phyloP scores from a whole-genome alignment of 352 stramenopile genomes.

The Bremia lactucae region DNA sequence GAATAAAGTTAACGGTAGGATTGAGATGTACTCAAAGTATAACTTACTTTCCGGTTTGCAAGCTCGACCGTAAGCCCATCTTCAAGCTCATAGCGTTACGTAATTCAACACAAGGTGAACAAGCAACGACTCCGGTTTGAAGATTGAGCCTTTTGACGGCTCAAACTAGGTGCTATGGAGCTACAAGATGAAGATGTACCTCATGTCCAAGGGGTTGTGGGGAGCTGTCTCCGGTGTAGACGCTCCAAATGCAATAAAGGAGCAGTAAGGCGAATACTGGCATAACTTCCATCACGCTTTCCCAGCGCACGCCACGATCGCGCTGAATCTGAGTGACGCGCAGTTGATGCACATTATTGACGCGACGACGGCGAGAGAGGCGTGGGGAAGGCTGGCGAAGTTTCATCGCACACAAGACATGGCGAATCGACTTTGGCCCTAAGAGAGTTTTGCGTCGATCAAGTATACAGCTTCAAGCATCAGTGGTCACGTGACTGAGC shows the following conservation, averaged over 20 bases:
- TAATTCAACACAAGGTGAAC: no score
- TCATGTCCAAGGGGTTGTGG: background rate
- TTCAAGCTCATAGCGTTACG: no score
- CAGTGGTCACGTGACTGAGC: background rate
- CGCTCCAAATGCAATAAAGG: background rate
- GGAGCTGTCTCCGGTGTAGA: background rate
- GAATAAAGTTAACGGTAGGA: no score
- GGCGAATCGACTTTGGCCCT: background rate
- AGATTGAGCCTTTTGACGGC: background rate
- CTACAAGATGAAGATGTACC: background rate
- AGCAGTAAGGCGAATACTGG: no score
- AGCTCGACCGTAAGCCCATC: no score
- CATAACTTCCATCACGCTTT: no score
- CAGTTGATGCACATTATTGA: conserved; percentile 1
- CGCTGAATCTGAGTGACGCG: background rate
- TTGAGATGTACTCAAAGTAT: no score
- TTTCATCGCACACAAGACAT: background rate
- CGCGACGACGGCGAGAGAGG: background rate
- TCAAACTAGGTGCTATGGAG: background rate
- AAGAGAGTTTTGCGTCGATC: background rate
- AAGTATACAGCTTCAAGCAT: background rate
- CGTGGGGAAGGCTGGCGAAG: background rate
- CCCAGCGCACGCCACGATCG: background rate
- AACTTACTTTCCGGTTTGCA: no score
- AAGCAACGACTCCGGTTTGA: background rate